These are phyloP conservation scores for Colletotrichum sublineola DNA, from an alignment of 2,329 filamentous ascomycete species.

Conservation along the genomic window DNA sequence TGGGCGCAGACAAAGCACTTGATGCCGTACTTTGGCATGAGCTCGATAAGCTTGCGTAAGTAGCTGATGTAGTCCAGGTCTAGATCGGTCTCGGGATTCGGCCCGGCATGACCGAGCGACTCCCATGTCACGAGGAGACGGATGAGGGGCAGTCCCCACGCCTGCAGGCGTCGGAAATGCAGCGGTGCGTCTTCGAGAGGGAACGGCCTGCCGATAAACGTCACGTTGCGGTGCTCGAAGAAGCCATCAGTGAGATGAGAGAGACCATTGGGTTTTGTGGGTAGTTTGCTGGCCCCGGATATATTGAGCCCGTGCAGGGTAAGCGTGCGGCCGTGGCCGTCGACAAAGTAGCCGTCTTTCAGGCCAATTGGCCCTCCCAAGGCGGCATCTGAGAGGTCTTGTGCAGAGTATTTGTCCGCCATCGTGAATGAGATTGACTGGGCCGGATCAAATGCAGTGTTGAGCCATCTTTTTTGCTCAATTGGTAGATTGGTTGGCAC, in stretches of 20 bases:
- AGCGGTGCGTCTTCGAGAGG: constrained; percentile 54
- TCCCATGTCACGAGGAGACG: constrained; percentile 60
- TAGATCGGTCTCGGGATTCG: constrained; percentile 49
- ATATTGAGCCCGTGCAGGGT: constrained; percentile 58
- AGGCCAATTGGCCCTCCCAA: constrained; percentile 51
- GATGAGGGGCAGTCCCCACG: constrained; percentile 56
- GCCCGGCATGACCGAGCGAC: constrained; percentile 53
- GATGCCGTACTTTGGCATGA: constrained; percentile 55
- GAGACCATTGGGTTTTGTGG: constrained; percentile 53
- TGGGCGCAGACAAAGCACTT: constrained; percentile 59
- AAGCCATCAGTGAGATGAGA: constrained; percentile 57
- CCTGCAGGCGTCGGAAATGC: constrained; percentile 54
- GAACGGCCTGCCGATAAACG: constrained; percentile 56
- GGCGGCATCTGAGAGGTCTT: constrained; percentile 53
- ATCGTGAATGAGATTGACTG: constrained; percentile 22
- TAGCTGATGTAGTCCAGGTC: constrained; percentile 57
- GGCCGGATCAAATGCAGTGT: not conserved
- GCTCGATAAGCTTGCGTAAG: constrained; percentile 51
- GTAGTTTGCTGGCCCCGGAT: constrained; percentile 57
- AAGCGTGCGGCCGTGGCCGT: constrained; percentile 54
- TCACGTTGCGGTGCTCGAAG: constrained; percentile 56
- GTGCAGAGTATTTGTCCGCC: constrained; percentile 44
- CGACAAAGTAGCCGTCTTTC: constrained; percentile 50
- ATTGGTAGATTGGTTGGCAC: not conserved
- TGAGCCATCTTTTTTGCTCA: not conserved